phyloP scores from a whole-genome alignment of 139 green algal genomes.

The Coelastrella sp. region DNA sequence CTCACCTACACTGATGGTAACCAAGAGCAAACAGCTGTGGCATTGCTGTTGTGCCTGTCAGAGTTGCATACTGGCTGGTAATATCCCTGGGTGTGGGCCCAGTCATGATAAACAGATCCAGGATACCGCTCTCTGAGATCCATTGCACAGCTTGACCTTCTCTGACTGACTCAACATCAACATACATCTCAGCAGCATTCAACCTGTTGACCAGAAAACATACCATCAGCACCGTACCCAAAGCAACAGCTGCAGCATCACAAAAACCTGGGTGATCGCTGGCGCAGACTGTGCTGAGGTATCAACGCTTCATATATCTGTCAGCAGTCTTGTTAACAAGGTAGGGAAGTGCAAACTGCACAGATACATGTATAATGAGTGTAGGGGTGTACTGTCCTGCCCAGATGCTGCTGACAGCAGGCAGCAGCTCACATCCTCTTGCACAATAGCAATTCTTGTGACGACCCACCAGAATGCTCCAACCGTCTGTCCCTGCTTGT shows the following conservation, averaged over 20 bases:
- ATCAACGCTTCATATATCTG: too few relatives aligned
- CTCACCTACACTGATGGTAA: slow-evolving; percentile 97
- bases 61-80: slow-evolving; percentile 77
- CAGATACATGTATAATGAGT: too few relatives aligned
- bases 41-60: slow-evolving; percentile 93
- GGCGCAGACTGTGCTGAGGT: too few relatives aligned
- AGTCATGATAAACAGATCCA: slow-evolving; percentile 96
- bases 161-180: slow-evolving; percentile 85
- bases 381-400: too few relatives aligned
- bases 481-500: slow-evolving; percentile 77
- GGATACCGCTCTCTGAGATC: slow-evolving; percentile 93
- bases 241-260: too few relatives aligned
- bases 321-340: too few relatives aligned
- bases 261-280: too few relatives aligned
- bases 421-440: too few relatives aligned
- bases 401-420: too few relatives aligned
- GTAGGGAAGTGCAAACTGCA: too few relatives aligned
- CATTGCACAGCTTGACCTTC: slow-evolving; percentile 81
- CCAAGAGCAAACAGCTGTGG: slow-evolving; percentile 95
- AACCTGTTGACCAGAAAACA: slow-evolving; percentile 61
- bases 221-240: too few relatives aligned
- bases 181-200: slow-evolving; percentile 98
- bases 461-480: slow-evolving; percentile 91
- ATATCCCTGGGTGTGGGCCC: slow-evolving; percentile 79
- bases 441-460: too few relatives aligned